Base-by-base conservation (phyloP, 2,329 filamentous ascomycete genomes). In the Colletotrichum sp. region DNA sequence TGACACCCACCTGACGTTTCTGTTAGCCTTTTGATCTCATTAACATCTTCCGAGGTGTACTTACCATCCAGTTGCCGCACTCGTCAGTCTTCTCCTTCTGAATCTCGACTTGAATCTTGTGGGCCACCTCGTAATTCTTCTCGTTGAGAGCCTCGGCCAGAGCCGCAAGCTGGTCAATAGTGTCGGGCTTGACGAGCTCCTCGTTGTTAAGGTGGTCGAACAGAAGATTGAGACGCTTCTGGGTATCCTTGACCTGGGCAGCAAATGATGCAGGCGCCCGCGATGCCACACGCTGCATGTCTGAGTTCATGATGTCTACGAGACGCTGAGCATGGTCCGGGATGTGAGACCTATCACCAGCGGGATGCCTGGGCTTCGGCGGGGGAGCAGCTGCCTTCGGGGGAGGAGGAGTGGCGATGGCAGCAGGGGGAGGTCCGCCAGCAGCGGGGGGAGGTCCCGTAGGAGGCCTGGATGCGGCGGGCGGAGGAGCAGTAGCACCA, bases 131-230 rank as follows among this genome's bases (percentile, higher is more conserved):
- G 79, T 94, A 96, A 80, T 97, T 89, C 87, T 92, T 93, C 71
- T 87, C 84, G 79, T 94, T 91, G 71, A 98, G 85, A 30, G 94
- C 92, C 77, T 91, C 87, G 10, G 94, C 90, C 34, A 96, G 86
- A 80, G 92, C 87, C 10, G 89, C 88, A 80, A 96, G 88, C 82
- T 93, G 89, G 76, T 91, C 89, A 66, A 96, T 91, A 1, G 94
- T 98, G 81, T 95, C 93, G 3, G 94, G 91, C 86, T 94, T 95
- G 71, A 99, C 89, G 55, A 98, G 88, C 81, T 99, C 96, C 82
- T 96, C 94, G 79, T 99, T 99, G 89, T 99, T 99, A 63, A 99
- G 89, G 84, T 98, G 96, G 82, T 99, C 96, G 83, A 98, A 99
- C n/a, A 99, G 88, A 66, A 98, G 93, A 81, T 95, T 95, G 75